phyloP scores from a whole-genome alignment of 2,329 filamentous ascomycete genomes.

The Penicillium capsulatum region DNA sequence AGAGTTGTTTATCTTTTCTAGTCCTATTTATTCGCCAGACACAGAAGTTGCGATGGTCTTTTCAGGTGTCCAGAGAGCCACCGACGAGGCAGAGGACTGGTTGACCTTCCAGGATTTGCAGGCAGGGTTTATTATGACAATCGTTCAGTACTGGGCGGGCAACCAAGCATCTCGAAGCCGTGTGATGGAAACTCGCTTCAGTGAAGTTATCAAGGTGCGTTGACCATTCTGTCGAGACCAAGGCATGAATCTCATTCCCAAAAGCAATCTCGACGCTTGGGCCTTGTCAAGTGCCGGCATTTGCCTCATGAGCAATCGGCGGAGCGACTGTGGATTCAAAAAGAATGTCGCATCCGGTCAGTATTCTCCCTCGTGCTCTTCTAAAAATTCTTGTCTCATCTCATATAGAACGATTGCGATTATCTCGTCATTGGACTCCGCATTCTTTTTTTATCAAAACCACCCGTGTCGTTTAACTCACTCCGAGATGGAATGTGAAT shows the following conservation, averaged over 20 bases:
- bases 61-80: slow-evolving; percentile 17
- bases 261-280: slow-evolving; percentile 35
- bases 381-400: too few relatives aligned
- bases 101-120: slow-evolving; percentile 41
- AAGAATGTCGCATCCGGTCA: slow-evolving; percentile 43
- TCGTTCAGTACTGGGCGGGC: slow-evolving; percentile 46
- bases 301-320: slow-evolving; percentile 34
- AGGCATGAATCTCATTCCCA: background rate
- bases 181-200: slow-evolving; percentile 43
- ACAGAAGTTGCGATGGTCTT: slow-evolving; percentile 38
- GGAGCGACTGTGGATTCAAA: slow-evolving; percentile 44
- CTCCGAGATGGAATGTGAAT: slow-evolving; percentile 42
- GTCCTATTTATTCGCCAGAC: slow-evolving; percentile 40
- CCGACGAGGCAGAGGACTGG: slow-evolving; percentile 30
- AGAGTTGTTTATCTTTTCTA: slow-evolving; percentile 44
- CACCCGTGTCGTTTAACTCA: slow-evolving; percentile 41
- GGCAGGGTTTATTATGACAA: slow-evolving; percentile 41
- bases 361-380: background rate
- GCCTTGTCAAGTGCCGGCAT: slow-evolving; percentile 38
- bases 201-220: slow-evolving; percentile 40
- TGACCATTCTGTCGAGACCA: slow-evolving; percentile 18
- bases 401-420: slow-evolving; percentile 36
- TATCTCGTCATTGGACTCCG: slow-evolving; percentile 43
- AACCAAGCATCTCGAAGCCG: slow-evolving; percentile 37
- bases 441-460: slow-evolving; percentile 45